Percentiles rank a stretch among this genome's conserved stretches.
Conservation (phyloP, 108 stramenopile species). For the Chaetoceros tenuissimus region DNA sequence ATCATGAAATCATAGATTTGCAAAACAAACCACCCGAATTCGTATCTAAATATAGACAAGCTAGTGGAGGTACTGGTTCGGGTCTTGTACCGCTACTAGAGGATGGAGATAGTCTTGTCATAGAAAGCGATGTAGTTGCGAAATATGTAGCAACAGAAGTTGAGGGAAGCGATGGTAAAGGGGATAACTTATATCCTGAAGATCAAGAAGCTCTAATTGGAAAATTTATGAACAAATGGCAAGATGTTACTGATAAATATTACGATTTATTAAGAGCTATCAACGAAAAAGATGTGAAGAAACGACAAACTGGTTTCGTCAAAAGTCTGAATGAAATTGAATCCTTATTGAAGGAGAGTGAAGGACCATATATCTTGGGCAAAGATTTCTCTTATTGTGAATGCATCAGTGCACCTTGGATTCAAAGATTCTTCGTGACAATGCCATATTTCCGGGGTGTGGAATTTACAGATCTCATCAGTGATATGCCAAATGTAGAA, state of each 20-base stretch:
- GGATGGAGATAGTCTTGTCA: slow-evolving; percentile 1
- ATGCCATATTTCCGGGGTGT: slow-evolving; percentile 3
- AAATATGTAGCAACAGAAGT: slow-evolving; percentile 3
- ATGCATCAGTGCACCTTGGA: slow-evolving; percentile 10
- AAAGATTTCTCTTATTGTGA: not conserved
- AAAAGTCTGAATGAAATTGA: not conserved
- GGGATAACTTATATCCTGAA: not conserved
- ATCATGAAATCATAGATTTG: slow-evolving; percentile 11
- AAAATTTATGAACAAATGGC: not conserved
- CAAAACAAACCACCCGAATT: slow-evolving; percentile 8
- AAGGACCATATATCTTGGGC: not conserved
- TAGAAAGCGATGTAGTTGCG: slow-evolving; percentile 13
- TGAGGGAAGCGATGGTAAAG: not conserved
- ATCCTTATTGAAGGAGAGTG: not conserved
- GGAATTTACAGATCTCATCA: no score
- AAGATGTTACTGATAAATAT: not conserved
- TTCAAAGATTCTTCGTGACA: slow-evolving; percentile 8
- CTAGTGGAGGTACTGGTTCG: not conserved
- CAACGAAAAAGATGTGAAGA: not conserved
- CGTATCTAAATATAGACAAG: slow-evolving; percentile 1
- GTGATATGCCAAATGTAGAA: no score
- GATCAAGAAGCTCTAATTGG: not conserved
- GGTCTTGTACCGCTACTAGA: slow-evolving; percentile 13
- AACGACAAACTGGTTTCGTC: not conserved
- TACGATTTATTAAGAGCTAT: slow-evolving; percentile 2